A percentile compares a stretch with the other conserved stretches of the same genome.
Evolutionary conservation across 768 basidiomycete species (phyloP).

Genomic region (Leccinum variicolor): DNA sequence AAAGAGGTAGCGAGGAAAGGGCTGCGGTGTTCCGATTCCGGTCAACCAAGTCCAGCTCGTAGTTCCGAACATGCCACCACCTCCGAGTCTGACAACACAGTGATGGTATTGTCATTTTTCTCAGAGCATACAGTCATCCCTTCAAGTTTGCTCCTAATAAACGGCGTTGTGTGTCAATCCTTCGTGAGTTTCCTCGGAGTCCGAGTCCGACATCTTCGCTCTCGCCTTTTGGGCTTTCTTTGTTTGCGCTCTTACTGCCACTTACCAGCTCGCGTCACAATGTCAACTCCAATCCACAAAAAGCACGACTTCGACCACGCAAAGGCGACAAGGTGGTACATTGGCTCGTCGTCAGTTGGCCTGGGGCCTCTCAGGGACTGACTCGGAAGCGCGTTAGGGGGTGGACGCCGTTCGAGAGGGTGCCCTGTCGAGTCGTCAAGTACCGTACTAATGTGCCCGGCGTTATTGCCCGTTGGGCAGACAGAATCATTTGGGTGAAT

Average conservation of each 20-base stretch:
- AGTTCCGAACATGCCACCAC: slow-evolving; percentile 10
- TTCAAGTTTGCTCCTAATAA: too few relatives aligned
- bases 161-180: too few relatives aligned
- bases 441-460: slow-evolving; percentile 13
- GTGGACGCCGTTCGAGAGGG: slow-evolving; percentile 15
- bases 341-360: slow-evolving; percentile 20
- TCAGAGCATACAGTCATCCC: too few relatives aligned
- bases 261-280: too few relatives aligned
- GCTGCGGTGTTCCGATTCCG: slow-evolving; percentile 15
- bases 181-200: too few relatives aligned
- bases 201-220: too few relatives aligned
- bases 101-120: too few relatives aligned
- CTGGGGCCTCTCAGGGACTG: slow-evolving; percentile 13
- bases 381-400: slow-evolving; percentile 16
- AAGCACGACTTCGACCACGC: slow-evolving; percentile 19
- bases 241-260: too few relatives aligned
- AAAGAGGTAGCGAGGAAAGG: slow-evolving; percentile 35
- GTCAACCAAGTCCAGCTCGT: slow-evolving; percentile 9
- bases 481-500: slow-evolving; percentile 6
- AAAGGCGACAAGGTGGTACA: slow-evolving; percentile 20
- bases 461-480: slow-evolving; percentile 21
- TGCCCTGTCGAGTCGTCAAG: slow-evolving; percentile 21
- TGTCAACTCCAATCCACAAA: too few relatives aligned
- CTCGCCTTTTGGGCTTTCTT: too few relatives aligned
- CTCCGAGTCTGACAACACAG: too few relatives aligned